Percentiles rank a stretch among this genome's conserved stretches.
phyloP scores from a whole-genome alignment of 345 rosid genomes.

The Psidium friedrichsthalianum region DNA sequence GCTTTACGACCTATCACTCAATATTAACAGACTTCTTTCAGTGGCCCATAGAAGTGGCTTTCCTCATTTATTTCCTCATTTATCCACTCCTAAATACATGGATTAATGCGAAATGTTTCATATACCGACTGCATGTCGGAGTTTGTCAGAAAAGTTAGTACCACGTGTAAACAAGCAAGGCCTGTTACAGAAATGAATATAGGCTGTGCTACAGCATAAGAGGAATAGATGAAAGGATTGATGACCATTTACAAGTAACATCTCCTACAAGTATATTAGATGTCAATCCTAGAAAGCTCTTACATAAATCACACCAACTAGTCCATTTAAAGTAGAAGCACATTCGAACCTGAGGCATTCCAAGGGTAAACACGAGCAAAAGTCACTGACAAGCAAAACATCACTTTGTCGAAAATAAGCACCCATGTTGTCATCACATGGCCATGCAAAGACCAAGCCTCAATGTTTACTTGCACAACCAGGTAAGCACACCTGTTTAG shows the following conservation, averaged over 20 bases:
- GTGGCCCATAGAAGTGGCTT: neutral
- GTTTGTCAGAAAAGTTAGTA: neutral
- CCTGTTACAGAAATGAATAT: neutral
- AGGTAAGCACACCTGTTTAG: neutral
- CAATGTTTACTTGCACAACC: neutral
- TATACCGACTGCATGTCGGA: neutral
- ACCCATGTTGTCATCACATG: neutral
- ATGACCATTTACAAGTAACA: neutral
- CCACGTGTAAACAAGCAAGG: neutral
- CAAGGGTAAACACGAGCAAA: neutral
- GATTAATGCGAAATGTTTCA: no score
- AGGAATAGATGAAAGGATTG: neutral
- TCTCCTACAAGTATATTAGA: neutral
- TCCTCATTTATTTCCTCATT: no score
- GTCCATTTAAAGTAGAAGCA: neutral
- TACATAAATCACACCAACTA: neutral
- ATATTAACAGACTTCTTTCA: neutral
- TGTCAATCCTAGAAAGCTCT: neutral
- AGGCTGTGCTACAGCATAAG: neutral
- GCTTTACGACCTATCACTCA: neutral
- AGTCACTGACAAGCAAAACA: neutral
- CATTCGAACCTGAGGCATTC: neutral
- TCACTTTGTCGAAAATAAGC: neutral
- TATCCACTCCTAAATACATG: neutral
- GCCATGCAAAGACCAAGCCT: neutral